Percentiles rank a stretch among this genome's conserved stretches.
Conservation (phyloP, 805 yeast genomes). For the Lipomyces yamadae region DNA sequence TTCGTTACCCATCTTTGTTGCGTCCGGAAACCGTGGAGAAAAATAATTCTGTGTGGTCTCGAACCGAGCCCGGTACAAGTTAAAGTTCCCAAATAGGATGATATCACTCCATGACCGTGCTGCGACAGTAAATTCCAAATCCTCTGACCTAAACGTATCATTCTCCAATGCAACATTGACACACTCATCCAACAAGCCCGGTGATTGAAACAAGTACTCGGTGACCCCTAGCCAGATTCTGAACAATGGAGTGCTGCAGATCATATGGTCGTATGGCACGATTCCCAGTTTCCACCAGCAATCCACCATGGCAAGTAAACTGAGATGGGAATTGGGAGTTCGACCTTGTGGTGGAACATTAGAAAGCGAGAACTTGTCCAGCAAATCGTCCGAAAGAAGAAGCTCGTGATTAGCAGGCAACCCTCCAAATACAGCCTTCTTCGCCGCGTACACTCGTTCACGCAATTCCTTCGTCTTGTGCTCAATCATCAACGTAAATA, state of each 20-base stretch:
- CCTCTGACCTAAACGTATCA: conserved; percentile 79
- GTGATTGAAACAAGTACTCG: conserved; percentile 86
- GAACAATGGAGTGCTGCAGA: conserved; percentile 92
- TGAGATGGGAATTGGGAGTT: conserved; percentile 86
- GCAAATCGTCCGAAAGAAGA: conserved; percentile 74
- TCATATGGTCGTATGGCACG: conserved; percentile 94
- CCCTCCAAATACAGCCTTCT: conserved; percentile 74
- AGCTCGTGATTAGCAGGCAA: conserved; percentile 56
- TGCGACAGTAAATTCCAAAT: conserved; percentile 88
- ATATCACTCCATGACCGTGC: conserved; percentile 88
- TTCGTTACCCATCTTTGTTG: conserved; percentile 85
- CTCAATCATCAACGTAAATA: conserved; percentile 82
- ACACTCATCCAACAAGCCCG: conserved; percentile 79
- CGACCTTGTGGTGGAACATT: conserved; percentile 65
- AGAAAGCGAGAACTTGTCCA: conserved; percentile 79
- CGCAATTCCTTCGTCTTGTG: conserved; percentile 62
- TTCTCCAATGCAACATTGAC: conserved; percentile 72
- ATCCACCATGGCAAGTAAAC: conserved; percentile 88
- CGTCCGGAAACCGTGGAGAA: conserved; percentile 84
- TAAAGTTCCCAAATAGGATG: conserved; percentile 74
- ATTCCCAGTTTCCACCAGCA: conserved; percentile 86
- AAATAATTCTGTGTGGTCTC: conserved; percentile 84
- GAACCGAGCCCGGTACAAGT: conserved; percentile 71
- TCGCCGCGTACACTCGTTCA: conserved; percentile 67
- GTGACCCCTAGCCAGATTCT: conserved; percentile 93